These are phyloP conservation scores for Boletus rex-veris DNA, from an alignment of 768 basidiomycete species.

Conservation along the genomic window DNA sequence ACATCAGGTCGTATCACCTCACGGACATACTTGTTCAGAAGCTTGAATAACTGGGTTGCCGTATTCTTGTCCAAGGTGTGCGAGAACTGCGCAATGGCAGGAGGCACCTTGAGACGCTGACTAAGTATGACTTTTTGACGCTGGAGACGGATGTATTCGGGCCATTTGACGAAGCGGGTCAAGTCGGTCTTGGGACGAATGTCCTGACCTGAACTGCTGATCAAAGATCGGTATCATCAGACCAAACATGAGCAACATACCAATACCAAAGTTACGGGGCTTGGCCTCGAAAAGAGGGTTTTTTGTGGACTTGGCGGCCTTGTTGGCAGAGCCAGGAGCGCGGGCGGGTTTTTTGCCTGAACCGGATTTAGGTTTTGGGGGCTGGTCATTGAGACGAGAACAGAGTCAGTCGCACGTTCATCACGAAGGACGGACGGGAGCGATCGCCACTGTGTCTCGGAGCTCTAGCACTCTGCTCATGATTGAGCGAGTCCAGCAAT, in stretches of 20 bases:
- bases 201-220: conserved; percentile 71
- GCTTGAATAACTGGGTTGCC: conserved; percentile 95
- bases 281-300: conserved; percentile 94
- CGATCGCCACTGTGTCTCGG: conserved; percentile 41
- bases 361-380: conserved; percentile 64
- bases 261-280: conserved; percentile 94
- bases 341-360: conserved; percentile 82
- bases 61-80: conserved; percentile 99
- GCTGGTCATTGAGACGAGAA: conserved; percentile 92
- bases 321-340: conserved; percentile 78
- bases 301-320: conserved; percentile 72
- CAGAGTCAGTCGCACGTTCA: conserved; percentile 36
- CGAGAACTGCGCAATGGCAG: conserved; percentile 97
- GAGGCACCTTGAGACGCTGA: conserved; percentile 97
- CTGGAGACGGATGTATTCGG: conserved; percentile 96
- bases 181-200: conserved; percentile 86
- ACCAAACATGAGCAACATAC: conserved; percentile 41
- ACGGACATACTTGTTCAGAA: conserved; percentile 76
- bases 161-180: conserved; percentile 99
- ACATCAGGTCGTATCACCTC: neutral
- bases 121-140: conserved; percentile 97
- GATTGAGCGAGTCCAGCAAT: conserved; percentile 40
- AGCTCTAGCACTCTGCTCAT: conserved; percentile 47
- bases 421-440: conserved; percentile 21
- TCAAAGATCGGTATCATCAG: neutral